phyloP scores from a whole-genome alignment of 176 grass and related monocot species.

The Thinopyrum elongatum region DNA sequence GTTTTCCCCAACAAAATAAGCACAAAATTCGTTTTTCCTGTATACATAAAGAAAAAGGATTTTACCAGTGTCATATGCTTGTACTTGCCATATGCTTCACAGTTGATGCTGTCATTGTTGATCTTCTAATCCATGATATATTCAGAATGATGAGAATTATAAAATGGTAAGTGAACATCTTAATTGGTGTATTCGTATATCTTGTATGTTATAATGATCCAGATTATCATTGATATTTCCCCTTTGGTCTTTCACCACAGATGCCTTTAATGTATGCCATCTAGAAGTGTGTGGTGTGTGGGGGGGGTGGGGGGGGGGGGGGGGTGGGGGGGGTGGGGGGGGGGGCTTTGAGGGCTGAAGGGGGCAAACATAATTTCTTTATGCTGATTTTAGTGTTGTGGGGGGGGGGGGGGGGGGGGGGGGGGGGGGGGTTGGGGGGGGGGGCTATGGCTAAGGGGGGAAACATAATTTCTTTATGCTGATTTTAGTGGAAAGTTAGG shows the following conservation, averaged over 20 bases:
- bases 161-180: conserved; percentile 2
- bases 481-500: no score
- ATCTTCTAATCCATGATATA: not conserved
- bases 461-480: no score
- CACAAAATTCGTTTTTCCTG: not conserved
- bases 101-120: not conserved
- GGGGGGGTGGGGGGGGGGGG: no score
- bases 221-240: not conserved
- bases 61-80: not conserved
- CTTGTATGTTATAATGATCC: not conserved
- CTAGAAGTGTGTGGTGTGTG: not conserved
- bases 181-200: not conserved
- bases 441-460: no score
- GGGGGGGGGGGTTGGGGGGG: no score
- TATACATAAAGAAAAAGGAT: not conserved
- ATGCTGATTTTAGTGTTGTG: no score
- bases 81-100: not conserved
- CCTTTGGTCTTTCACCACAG: not conserved
- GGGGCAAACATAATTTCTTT: no score
- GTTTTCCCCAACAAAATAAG: not conserved
- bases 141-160: not conserved
- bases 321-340: no score
- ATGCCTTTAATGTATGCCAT: not conserved
- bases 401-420: no score
- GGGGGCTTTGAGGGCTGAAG: no score